phyloP scores from a whole-genome alignment of 169 alveolate species.

The Amoebophrya sp. region DNA sequence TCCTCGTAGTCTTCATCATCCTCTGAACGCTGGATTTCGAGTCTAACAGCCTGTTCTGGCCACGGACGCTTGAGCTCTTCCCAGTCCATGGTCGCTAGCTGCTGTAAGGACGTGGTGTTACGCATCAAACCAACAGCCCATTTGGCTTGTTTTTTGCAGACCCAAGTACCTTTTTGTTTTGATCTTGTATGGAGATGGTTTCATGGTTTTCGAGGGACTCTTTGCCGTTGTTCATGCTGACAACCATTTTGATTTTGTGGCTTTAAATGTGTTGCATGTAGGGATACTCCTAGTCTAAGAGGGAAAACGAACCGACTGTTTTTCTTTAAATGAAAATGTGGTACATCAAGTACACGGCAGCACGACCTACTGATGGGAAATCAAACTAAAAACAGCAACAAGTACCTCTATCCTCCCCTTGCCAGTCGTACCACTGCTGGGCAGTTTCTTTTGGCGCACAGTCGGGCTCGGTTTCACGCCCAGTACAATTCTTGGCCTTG shows the following conservation, averaged over 20 bases:
- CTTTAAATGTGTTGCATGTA: no score
- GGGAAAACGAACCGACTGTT: no score
- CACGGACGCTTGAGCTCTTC: neutral
- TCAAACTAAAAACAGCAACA: no score
- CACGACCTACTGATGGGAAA: no score
- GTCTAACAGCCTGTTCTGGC: neutral
- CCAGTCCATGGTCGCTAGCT: neutral
- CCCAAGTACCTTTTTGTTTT: neutral
- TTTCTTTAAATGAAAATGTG: no score
- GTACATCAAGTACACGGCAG: no score
- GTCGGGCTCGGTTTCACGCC: neutral
- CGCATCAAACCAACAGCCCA: neutral
- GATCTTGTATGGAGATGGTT: no score
- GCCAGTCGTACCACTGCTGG: constrained; percentile 24
- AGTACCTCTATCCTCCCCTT: neutral
- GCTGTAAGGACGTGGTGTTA: neutral
- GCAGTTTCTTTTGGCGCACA: neutral
- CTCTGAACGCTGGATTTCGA: neutral
- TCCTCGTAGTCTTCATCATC: neutral
- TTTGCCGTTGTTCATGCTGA: no score
- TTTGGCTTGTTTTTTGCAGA: neutral
- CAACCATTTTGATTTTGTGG: no score
- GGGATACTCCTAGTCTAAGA: no score
- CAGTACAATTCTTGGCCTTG: neutral
- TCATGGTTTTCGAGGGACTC: no score